A percentile compares a stretch with the other conserved stretches of the same genome.
Evolutionary conservation across 352 stramenopile genomes (phyloP).

Genomic region (Globisporangium middletonii): DNA sequence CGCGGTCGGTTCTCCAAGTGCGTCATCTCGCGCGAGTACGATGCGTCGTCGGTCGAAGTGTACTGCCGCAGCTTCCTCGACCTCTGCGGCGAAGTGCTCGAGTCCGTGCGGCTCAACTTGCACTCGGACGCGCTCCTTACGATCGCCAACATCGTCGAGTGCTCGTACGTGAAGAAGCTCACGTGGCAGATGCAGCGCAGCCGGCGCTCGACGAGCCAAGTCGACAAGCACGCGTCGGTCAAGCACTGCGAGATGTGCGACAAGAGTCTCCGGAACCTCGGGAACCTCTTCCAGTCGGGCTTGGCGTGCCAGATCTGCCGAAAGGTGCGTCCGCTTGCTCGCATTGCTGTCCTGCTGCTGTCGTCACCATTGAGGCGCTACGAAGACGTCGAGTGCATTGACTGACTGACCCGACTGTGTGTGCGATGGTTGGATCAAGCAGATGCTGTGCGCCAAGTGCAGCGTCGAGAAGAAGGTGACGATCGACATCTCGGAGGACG

Average conservation of each 20-base stretch:
- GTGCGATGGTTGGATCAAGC: background rate
- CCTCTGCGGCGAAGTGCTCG: constrained; percentile 29
- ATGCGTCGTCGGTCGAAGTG: constrained; percentile 31
- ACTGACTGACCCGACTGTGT: too few relatives aligned
- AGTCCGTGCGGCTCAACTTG: constrained; percentile 21
- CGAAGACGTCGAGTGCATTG: too few relatives aligned
- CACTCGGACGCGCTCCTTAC: constrained; percentile 18
- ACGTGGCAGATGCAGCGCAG: constrained; percentile 24
- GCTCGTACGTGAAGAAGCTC: constrained; percentile 50
- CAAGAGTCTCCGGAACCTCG: constrained; percentile 28
- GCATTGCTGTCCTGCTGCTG: background rate
- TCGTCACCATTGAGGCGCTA: background rate
- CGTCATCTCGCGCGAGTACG: constrained; percentile 38
- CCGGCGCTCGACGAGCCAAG: constrained; percentile 12
- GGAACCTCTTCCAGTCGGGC: constrained; percentile 24
- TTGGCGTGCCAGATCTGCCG: constrained; percentile 34
- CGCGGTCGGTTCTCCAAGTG: constrained; percentile 43
- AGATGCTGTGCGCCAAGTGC: constrained; percentile 41
- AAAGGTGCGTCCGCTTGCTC: constrained; percentile 3
- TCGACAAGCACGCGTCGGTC: constrained; percentile 3
- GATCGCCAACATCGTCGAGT: constrained; percentile 28
- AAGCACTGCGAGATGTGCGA: constrained; percentile 23
- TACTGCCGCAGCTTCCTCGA: constrained; percentile 41
- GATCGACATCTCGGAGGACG: constrained; percentile 23
- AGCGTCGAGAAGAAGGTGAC: constrained; percentile 44